Conservation (phyloP, 148 eudicot species). For the Dysphania ambrosioides region DNA sequence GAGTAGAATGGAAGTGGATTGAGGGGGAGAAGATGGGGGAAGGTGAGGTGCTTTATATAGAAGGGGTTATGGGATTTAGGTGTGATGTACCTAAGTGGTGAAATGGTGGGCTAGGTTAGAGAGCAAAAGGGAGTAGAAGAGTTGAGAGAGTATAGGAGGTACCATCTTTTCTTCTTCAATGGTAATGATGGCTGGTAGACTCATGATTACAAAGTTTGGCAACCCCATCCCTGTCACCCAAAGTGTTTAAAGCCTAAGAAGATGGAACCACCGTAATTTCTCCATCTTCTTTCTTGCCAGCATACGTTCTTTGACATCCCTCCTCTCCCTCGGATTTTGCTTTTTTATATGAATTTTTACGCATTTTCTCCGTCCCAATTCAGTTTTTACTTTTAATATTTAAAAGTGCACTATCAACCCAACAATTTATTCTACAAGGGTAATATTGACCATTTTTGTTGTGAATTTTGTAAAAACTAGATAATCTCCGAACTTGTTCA, state of each 20-base stretch:
- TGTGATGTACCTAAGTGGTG: constrained; percentile 34
- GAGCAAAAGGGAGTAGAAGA: constrained; percentile 17
- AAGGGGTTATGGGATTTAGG: constrained; percentile 11
- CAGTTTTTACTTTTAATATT: too few species aligned
- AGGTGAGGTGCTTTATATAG: constrained; percentile 35
- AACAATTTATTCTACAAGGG: too few species aligned
- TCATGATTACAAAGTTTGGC: constrained; percentile 55
- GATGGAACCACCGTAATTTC: constrained; percentile 25
- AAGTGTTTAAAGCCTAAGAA: constrained; percentile 33
- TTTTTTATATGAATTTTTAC: too few species aligned
- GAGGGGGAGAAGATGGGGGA: constrained; percentile 3
- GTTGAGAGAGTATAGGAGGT: too few species aligned
- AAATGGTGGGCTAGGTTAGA: constrained; percentile 35
- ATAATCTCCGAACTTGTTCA: too few species aligned
- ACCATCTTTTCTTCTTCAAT: constrained; percentile 37
- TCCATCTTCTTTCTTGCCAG: constrained; percentile 10
- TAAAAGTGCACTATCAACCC: too few species aligned
- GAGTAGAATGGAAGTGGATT: constrained; percentile 1
- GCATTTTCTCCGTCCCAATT: too few species aligned
- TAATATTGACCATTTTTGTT: too few species aligned
- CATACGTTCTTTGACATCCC: constrained; percentile 1
- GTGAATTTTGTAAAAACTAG: too few species aligned
- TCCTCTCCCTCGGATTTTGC: too few species aligned
- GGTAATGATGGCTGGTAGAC: constrained; percentile 51
- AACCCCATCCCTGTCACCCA: constrained; percentile 34